Evolutionary conservation across 2,329 filamentous ascomycete genomes (phyloP).

Genomic region (Plenodomus biglobosus): DNA sequence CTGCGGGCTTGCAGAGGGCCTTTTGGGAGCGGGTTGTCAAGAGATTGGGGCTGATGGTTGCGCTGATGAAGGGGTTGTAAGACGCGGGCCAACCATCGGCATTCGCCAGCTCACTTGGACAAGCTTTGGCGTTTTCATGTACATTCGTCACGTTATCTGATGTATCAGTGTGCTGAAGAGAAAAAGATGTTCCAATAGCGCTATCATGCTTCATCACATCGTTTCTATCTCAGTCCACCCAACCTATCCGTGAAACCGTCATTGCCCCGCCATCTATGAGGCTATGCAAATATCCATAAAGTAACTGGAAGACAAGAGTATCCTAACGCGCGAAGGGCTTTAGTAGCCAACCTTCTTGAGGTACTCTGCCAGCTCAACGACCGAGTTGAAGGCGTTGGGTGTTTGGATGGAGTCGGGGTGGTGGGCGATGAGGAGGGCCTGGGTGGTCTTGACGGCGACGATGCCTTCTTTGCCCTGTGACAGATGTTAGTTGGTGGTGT

Average conservation of each 20-base stretch:
- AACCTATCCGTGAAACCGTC: slow-evolving; percentile 2
- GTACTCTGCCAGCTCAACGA: slow-evolving; percentile 86
- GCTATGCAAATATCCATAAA: not conserved
- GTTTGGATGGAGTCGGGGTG: slow-evolving; percentile 74
- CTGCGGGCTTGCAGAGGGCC: slow-evolving; percentile 30
- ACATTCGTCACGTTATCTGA: not conserved
- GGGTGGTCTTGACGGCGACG: slow-evolving; percentile 79
- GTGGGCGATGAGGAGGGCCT: slow-evolving; percentile 86
- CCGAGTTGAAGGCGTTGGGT: slow-evolving; percentile 73
- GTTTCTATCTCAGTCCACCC: not conserved
- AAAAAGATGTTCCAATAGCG: slow-evolving; percentile 2
- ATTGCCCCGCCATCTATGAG: not conserved
- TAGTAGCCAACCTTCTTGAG: slow-evolving; percentile 78
- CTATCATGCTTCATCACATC: not conserved
- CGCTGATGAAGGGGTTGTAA: slow-evolving; percentile 14
- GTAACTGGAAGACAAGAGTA: not conserved
- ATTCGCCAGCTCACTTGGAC: no score
- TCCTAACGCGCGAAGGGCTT: slow-evolving; percentile 6
- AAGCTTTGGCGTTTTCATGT: no score
- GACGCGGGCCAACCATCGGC: not conserved
- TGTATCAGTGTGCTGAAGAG: not conserved
- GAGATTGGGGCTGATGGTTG: slow-evolving; percentile 26
- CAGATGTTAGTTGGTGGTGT: no score
- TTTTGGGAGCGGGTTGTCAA: slow-evolving; percentile 39
- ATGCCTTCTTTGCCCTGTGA: slow-evolving; percentile 77